Evolutionary conservation across 2,329 filamentous ascomycete genomes (phyloP).

Genomic region (Pseudogymnoascus sp.): DNA sequence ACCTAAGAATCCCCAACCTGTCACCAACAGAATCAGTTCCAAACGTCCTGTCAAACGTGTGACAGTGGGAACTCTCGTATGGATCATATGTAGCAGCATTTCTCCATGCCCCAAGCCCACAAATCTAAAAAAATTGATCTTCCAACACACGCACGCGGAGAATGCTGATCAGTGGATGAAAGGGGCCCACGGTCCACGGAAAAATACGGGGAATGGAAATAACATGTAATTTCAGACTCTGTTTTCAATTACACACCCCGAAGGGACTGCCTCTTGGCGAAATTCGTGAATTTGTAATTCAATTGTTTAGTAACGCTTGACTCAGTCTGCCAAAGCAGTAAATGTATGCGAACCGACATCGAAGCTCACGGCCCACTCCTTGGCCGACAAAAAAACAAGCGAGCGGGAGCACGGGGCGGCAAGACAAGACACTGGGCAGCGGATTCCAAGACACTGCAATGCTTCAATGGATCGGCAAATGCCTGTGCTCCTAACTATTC

Average conservation of each 20-base stretch:
- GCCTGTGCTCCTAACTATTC: neutral
- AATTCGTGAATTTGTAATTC: neutral
- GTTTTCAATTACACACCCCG: neutral
- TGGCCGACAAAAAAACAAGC: neutral
- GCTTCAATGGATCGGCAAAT: constrained; percentile 2
- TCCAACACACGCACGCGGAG: neutral
- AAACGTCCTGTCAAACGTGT: neutral
- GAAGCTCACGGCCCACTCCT: neutral
- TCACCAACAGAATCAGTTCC: neutral
- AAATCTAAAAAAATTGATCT: neutral
- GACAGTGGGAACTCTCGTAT: neutral
- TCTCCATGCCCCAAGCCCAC: neutral
- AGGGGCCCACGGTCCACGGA: neutral
- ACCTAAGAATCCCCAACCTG: neutral
- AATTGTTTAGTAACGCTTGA: neutral
- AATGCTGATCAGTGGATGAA: neutral
- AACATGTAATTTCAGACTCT: neutral
- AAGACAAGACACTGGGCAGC: neutral
- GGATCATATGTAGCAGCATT: neutral
- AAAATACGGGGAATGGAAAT: neutral
- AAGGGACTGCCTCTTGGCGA: neutral
- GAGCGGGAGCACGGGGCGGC: neutral
- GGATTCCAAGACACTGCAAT: neutral
- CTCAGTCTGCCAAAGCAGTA: neutral
- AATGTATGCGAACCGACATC: neutral